These are phyloP conservation scores for Lathyrus tuberosus DNA, from an alignment of 306 rosid genomes.

Conservation along the genomic window DNA sequence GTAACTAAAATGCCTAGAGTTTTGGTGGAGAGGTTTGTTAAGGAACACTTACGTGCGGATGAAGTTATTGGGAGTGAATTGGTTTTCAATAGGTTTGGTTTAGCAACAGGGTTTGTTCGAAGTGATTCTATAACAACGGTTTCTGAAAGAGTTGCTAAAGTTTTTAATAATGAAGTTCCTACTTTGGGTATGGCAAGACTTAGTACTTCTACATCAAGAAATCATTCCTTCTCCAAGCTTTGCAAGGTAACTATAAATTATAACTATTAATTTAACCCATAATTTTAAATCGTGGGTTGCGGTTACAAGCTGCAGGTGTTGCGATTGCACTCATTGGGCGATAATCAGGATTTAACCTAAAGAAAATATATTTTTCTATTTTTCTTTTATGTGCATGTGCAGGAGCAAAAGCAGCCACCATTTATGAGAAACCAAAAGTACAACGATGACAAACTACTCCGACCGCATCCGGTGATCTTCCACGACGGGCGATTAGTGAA, in stretches of 20 bases:
- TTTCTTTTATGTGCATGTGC: constrained; percentile 1
- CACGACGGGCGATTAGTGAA: constrained; percentile 96
- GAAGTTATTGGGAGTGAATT: constrained; percentile 70
- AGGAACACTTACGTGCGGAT: constrained; percentile 79
- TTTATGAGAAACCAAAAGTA: constrained; percentile 32
- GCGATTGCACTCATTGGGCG: too few relatives aligned
- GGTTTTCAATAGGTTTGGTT: constrained; percentile 57
- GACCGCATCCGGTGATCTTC: constrained; percentile 87
- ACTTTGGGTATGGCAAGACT: constrained; percentile 55
- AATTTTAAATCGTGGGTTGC: too few relatives aligned
- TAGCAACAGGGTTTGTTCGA: constrained; percentile 66
- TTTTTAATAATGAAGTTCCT: constrained; percentile 44
- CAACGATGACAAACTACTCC: constrained; percentile 45
- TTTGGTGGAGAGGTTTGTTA: constrained; percentile 79
- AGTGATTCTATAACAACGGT: constrained; percentile 13
- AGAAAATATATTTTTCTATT: neutral
- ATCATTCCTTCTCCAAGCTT: constrained; percentile 45
- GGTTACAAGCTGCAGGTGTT: too few relatives aligned
- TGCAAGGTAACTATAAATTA: constrained; percentile 55
- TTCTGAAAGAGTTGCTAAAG: constrained; percentile 43
- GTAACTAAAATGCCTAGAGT: constrained; percentile 70
- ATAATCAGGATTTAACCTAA: too few relatives aligned
- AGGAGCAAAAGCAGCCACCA: constrained; percentile 69
- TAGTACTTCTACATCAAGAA: neutral
- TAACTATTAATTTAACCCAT: neutral